Conservation (phyloP, 2,329 filamentous ascomycete species). For the Aspergillus uvarum region DNA sequence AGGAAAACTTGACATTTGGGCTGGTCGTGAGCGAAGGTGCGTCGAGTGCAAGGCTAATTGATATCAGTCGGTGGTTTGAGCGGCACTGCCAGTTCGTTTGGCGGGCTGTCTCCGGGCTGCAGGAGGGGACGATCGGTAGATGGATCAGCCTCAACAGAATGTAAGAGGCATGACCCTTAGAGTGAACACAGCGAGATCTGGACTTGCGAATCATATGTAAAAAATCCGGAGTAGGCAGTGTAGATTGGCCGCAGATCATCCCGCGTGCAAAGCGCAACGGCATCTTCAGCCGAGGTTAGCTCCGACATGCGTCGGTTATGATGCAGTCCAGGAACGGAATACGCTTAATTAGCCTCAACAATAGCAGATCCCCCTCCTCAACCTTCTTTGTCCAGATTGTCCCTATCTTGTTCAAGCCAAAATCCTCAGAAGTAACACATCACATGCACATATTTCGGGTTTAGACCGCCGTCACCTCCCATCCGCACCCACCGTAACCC, state of each 20-base stretch:
- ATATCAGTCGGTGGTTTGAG: neutral
- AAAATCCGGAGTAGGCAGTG: neutral
- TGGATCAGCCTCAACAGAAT: neutral
- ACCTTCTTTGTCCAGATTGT: no score
- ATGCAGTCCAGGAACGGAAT: neutral
- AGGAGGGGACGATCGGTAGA: neutral
- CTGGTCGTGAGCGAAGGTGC: neutral
- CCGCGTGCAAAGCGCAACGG: neutral
- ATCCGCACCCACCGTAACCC: no score
- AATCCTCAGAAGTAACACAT: no score
- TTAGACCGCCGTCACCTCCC: no score
- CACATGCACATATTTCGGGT: no score
- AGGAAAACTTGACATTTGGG: neutral
- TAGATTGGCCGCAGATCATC: neutral
- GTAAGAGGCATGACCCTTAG: neutral
- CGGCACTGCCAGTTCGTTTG: neutral
- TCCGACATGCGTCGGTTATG: neutral
- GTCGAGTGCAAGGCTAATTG: neutral
- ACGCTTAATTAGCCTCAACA: neutral
- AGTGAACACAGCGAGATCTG: no score
- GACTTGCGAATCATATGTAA: no score
- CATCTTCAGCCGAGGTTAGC: neutral
- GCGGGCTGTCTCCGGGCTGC: neutral
- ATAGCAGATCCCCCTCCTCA: no score
- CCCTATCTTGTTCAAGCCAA: no score